Percentiles rank a stretch among this genome's conserved stretches.
phyloP scores from a whole-genome alignment of 306 rosid genomes.

The Lupinus albus region DNA sequence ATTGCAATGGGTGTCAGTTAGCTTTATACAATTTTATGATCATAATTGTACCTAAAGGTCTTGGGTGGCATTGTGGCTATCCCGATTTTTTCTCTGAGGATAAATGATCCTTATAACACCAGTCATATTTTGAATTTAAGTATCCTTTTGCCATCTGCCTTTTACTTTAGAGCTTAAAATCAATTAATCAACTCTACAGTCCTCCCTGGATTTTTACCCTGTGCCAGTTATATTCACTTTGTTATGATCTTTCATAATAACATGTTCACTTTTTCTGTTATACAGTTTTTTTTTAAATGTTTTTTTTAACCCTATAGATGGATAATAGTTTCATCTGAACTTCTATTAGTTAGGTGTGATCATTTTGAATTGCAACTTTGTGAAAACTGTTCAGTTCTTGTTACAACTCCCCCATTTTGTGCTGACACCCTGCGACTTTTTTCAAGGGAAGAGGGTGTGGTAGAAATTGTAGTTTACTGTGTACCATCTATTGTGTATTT shows the following conservation, averaged over 20 bases:
- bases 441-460: not conserved
- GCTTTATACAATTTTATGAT: not conserved
- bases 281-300: slow-evolving; percentile 8
- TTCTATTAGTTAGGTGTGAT: not conserved
- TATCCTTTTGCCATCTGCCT: not conserved
- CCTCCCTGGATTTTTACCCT: not conserved
- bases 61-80: not conserved
- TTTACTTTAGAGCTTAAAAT: slow-evolving; percentile 13
- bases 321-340: not conserved
- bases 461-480: slow-evolving; percentile 12
- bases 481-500: slow-evolving; percentile 27
- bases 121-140: slow-evolving; percentile 4
- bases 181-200: not conserved
- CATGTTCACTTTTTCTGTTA: not conserved
- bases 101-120: not conserved
- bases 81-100: not conserved
- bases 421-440: not conserved
- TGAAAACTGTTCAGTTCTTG: slow-evolving; percentile 20
- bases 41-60: not conserved
- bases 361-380: slow-evolving; percentile 24
- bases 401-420: not conserved
- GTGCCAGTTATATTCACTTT: no score
- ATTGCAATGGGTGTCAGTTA: slow-evolving; percentile 12
- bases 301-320: not conserved
- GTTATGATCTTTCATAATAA: slow-evolving; percentile 5